Conservation (phyloP, 768 basidiomycete species). For the Xerocomus potaroensis region DNA sequence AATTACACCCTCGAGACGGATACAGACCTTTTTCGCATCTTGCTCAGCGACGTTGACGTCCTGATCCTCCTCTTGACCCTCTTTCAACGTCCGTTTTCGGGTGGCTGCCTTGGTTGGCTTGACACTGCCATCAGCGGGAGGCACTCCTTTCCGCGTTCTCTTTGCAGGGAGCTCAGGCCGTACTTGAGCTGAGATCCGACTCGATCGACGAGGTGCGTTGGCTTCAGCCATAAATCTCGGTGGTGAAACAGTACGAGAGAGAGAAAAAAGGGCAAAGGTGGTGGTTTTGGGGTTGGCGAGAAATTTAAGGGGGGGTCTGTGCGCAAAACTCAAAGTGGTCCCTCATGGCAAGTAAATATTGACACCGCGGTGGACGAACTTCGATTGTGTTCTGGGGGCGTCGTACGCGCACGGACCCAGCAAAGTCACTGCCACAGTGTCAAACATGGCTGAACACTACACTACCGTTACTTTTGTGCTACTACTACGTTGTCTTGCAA, state of each 20-base stretch:
- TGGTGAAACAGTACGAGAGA: not conserved
- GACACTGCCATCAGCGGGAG: conserved; percentile 18
- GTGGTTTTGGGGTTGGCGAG: conserved; percentile 9
- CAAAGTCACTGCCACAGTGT: conserved; percentile 6
- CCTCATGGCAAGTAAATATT: conserved; percentile 18
- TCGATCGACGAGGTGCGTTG: conserved; percentile 47
- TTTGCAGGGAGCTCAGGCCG: conserved; percentile 28
- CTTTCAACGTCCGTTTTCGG: conserved; percentile 34
- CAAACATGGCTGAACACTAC: too few species aligned
- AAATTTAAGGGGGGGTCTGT: conserved; percentile 21
- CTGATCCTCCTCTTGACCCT: conserved; percentile 16
- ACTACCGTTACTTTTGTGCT: too few species aligned
- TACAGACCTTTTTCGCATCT: conserved; percentile 25
- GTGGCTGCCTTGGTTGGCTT: conserved; percentile 30
- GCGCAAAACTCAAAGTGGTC: conserved; percentile 19
- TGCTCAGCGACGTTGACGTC: conserved; percentile 13
- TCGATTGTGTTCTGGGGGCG: conserved; percentile 1
- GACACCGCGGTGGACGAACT: conserved; percentile 9
- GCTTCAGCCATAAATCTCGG: conserved; percentile 22
- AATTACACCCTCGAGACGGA: not conserved
- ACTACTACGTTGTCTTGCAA: too few species aligned
- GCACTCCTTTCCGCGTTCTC: conserved; percentile 12
- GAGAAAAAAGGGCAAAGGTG: not conserved
- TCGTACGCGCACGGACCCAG: conserved; percentile 8
- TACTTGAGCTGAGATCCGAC: conserved; percentile 49